These are phyloP conservation scores for Venturiaceae sp. DNA, from an alignment of 2,329 filamentous ascomycete genomes.

Conservation along the genomic window DNA sequence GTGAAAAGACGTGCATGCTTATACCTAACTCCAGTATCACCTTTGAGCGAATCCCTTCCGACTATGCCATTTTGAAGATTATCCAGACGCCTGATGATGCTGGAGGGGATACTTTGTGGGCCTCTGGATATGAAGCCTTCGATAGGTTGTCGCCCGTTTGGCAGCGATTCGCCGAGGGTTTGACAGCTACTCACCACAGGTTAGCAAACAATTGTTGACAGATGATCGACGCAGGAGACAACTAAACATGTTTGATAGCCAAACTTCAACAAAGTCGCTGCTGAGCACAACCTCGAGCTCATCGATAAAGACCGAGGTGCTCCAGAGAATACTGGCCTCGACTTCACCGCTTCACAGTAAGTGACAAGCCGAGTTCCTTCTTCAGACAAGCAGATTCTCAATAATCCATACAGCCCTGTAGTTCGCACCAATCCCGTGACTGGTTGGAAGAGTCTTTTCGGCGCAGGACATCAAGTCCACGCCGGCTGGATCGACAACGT, in stretches of 20 bases:
- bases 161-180: constrained; percentile 48
- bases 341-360: constrained; percentile 43
- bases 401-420: no score
- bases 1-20: background rate
- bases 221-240: no score
- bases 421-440: constrained; percentile 52
- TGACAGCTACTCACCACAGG: constrained; percentile 48
- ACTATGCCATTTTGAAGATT: constrained; percentile 37
- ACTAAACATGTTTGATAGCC: no score
- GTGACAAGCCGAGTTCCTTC: no score
- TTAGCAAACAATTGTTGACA: no score
- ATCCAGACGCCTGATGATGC: constrained; percentile 20
- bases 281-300: constrained; percentile 30
- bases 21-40: constrained; percentile 27
- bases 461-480: constrained; percentile 33
- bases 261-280: constrained; percentile 19
- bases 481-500: constrained; percentile 41
- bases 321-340: constrained; percentile 37
- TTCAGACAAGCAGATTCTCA: no score
- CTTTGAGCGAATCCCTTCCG: constrained; percentile 36
- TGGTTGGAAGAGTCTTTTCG: constrained; percentile 52
- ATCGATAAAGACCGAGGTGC: constrained; percentile 34
- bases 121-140: constrained; percentile 49
- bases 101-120: constrained; percentile 48
- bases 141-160: constrained; percentile 45